These are phyloP conservation scores for Nidularia sp. DNA, from an alignment of 768 basidiomycete genomes.

Conservation along the genomic window DNA sequence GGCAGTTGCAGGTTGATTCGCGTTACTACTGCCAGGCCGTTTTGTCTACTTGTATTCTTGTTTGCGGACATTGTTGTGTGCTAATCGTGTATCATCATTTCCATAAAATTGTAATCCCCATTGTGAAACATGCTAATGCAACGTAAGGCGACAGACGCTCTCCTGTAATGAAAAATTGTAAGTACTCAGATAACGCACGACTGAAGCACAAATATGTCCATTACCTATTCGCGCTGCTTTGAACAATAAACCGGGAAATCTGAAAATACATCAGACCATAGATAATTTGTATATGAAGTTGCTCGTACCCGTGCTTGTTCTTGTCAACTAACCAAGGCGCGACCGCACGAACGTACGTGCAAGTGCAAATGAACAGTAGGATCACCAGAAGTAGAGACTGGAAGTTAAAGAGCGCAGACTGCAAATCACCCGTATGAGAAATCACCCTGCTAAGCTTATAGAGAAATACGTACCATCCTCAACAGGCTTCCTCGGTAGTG, in stretches of 20 bases:
- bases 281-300: not conserved
- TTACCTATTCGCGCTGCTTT: constrained; percentile 94
- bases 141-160: constrained; percentile 97
- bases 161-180: constrained; percentile 39
- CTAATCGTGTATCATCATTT: constrained; percentile 26
- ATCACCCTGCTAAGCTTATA: not conserved
- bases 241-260: constrained; percentile 90
- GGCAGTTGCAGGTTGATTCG: constrained; percentile 3
- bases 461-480: not conserved
- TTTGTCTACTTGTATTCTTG: constrained; percentile 16
- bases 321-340: constrained; percentile 88
- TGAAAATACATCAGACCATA: constrained; percentile 20
- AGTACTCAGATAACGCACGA: not conserved
- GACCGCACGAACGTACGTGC: constrained; percentile 90
- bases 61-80: constrained; percentile 11
- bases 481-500: not conserved
- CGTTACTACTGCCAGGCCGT: not conserved
- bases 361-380: constrained; percentile 92
- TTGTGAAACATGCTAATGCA: constrained; percentile 84
- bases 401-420: constrained; percentile 97
- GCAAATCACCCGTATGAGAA: not conserved
- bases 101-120: constrained; percentile 73
- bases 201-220: constrained; percentile 11
- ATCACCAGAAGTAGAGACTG: constrained; percentile 92
- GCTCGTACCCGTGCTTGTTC: constrained; percentile 86